A percentile compares a stretch with the other conserved stretches of the same genome.
Evolutionary conservation across 2,329 filamentous ascomycete species (phyloP).

Genomic region (Fusarium abutilonis): DNA sequence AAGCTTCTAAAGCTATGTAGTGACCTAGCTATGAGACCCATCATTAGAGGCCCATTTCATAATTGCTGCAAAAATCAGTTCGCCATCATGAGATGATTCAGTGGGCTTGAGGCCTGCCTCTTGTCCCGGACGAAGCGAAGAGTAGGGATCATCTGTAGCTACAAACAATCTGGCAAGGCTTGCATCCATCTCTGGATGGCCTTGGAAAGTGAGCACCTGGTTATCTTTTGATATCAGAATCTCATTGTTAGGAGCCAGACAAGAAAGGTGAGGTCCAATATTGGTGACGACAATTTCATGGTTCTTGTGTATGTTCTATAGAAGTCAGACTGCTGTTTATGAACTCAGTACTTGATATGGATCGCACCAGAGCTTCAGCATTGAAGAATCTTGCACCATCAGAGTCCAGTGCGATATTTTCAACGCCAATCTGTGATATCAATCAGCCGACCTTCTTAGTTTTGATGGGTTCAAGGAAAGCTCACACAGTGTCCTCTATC

Average conservation of each 20-base stretch:
- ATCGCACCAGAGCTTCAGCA: not conserved
- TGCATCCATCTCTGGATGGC: not conserved
- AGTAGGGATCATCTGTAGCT: too few relatives aligned
- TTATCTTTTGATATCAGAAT: not conserved
- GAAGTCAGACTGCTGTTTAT: not conserved
- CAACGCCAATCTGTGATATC: not conserved
- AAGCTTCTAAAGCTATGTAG: too few relatives aligned
- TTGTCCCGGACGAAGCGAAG: too few relatives aligned
- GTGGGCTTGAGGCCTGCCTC: too few relatives aligned
- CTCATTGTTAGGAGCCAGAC: not conserved
- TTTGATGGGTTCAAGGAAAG: fast-evolving
- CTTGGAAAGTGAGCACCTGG: not conserved
- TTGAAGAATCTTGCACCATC: not conserved
- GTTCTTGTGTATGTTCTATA: not conserved
- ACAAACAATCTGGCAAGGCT: too few relatives aligned
- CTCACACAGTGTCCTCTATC: not conserved
- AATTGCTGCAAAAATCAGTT: too few relatives aligned
- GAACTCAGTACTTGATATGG: not conserved
- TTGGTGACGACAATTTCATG: not conserved
- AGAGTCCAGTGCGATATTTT: not conserved
- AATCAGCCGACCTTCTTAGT: not conserved
- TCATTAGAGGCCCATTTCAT: too few relatives aligned
- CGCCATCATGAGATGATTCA: too few relatives aligned
- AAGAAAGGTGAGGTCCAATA: not conserved
- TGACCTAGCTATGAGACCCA: too few relatives aligned